Evolutionary conservation across 2,329 filamentous ascomycete species (phyloP), one percentile per base, ranked within the genome.

Genomic region (Colletotrichum sp.): DNA sequence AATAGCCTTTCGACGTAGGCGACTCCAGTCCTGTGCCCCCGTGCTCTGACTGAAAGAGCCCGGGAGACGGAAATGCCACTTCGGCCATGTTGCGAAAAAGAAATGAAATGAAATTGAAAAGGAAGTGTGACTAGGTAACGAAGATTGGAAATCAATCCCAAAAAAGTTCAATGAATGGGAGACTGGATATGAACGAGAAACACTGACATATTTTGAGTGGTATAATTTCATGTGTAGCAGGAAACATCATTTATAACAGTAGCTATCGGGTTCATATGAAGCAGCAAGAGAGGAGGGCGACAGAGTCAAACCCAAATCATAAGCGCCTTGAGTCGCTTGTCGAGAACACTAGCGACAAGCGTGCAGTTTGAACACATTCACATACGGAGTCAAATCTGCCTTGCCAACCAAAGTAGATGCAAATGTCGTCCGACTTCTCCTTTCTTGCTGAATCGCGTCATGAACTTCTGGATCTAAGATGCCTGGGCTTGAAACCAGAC

Each of bases 101-200:
- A 2, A n/a, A 21, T 21, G 5, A 7, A 21, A 7, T 12, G 44
- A 49, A 2, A 21, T 21, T 21, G n/a, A 2, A 3, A 21, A 12
- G 0, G n/a, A 12, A 2, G 2, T 13, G 6, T 49, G 39, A 49
- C 18, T 49, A 0, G 0, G 1, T 7, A 13, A 49, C 9, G 1
- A 3, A 49, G 44, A 21, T 21, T n/a, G 44, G 44, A 49, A 49
- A 49, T 49, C 44, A 49, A 49, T 49, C 21, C 44, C 44, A 13
- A 49, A 21, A 6, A 49, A 4, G 0, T 49, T 21, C 44, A 49
- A 49, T 49, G 44, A 49, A n/a, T 21, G 4, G n/a, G 4, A 12
- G 10, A 21, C 44, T 49, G 21, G 44, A 21, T 49, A 49, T 3
- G 44, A 49, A 21, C 21, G 44, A 21, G 1, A 49, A 12, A 21